Conservation (phyloP, 2,329 filamentous ascomycete species). For the Pleomassaria siparia region DNA sequence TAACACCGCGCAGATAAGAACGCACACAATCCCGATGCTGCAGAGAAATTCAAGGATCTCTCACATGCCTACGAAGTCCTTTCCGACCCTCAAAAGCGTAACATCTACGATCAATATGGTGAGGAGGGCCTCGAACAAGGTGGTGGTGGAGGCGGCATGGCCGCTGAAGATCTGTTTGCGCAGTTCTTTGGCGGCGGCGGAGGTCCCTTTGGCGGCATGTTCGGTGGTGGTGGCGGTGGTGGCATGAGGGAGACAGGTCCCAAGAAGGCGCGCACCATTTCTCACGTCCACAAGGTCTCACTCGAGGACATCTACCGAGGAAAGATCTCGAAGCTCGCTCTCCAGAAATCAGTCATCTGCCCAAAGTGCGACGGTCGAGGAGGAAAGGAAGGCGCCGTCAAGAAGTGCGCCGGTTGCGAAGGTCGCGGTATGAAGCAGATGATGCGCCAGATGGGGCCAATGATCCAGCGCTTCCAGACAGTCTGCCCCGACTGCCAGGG, state of each 20-base stretch:
- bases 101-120: constrained; percentile 94
- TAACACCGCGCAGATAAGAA: constrained; percentile 78
- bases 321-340: constrained; percentile 94
- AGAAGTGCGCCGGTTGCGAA: constrained; percentile 86
- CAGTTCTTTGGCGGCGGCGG: constrained; percentile 88
- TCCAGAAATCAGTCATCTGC: constrained; percentile 98
- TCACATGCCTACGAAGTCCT: constrained; percentile 95
- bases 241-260: constrained; percentile 81
- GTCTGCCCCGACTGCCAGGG: constrained; percentile 98
- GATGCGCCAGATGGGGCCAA: constrained; percentile 99
- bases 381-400: constrained; percentile 97
- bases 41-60: constrained; percentile 98
- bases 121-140: constrained; percentile 91
- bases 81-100: constrained; percentile 87
- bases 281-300: constrained; percentile 97
- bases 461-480: constrained; percentile 99
- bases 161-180: constrained; percentile 91
- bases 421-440: constrained; percentile 99
- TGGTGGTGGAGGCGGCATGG: constrained; percentile 79
- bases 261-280: constrained; percentile 90
- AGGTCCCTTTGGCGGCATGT: constrained; percentile 67
- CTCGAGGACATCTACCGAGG: constrained; percentile 97
- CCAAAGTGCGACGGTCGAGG: constrained; percentile 90
- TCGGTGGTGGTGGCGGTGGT: constrained; percentile 64
- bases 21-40: constrained; percentile 84